Evolutionary conservation across 163 green algal genomes (phyloP), one percentile per base, ranked within the genome.

Genomic region (Chloromonas sp.): DNA sequence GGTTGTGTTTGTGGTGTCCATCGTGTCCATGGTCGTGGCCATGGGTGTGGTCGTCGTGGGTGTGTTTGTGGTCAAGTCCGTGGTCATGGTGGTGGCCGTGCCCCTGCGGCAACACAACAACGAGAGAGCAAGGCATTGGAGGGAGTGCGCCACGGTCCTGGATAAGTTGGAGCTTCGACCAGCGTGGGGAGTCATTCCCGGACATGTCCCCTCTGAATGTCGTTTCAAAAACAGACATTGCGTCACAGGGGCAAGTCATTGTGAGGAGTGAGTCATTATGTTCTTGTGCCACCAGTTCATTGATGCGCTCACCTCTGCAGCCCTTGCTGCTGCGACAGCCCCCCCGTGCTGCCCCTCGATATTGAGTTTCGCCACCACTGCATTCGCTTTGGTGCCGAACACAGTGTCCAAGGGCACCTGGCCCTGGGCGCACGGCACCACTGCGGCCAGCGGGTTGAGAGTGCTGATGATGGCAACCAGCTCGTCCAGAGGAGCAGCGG

Each of bases 271-370:
- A 36, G 36, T 36, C 36, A 36, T 36, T 36, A 36, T 36, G 36
- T 36, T 36, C 36, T 36, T 36, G 36, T 36, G 36, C 36, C 36
- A 36, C 36, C 36, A 36, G 36, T 36, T 36, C 36, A 36, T 36
- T 36, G 36, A 36, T 36, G 36, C 36, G 36, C 36, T 36, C 36
- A 36, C 36, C 36, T 36, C 36, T 36, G 36, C 36, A 36, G 87
- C 86, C 60, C 76, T 88, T 57, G 89, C 92, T 5, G 92, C 91
- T 62, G 91, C 91, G 13, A 98, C 92, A 0, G 94, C 94, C 0
- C 94, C 94, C 8, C 95, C 85, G 85, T 98, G 95, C 86, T 98
- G 95, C 1, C 93, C 96, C 88, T 98, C 96, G 1, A 93, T 93
- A 84, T 97, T 98, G 2, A 98, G 91, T 60, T 92, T 87, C 0